phyloP scores from a whole-genome alignment of 1,284 basidiomycete species.

The Pseudomicrostroma phylloplanum region DNA sequence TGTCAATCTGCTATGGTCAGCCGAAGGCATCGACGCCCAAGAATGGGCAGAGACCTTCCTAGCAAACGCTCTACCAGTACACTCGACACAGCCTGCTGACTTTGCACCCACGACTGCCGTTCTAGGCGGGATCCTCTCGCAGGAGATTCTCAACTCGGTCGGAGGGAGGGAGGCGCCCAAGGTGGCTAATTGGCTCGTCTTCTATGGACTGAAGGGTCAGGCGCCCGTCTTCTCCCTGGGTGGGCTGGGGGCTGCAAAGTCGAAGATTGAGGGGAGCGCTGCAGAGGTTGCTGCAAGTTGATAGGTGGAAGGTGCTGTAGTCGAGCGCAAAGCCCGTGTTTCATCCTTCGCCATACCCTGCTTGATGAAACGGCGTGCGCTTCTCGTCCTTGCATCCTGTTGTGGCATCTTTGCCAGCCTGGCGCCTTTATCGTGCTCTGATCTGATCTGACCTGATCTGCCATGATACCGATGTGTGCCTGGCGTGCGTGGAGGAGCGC shows the following conservation, averaged over 20 bases:
- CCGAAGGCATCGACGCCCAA: neutral
- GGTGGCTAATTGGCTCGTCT: slow-evolving; percentile 78
- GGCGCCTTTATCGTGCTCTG: too few species aligned
- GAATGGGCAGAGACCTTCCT: slow-evolving; percentile 2
- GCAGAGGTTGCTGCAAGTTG: neutral
- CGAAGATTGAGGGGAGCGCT: neutral
- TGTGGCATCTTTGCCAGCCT: too few species aligned
- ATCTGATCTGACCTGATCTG: too few species aligned
- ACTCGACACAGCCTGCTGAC: slow-evolving; percentile 11
- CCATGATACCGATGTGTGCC: too few species aligned
- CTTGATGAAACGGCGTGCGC: too few species aligned
- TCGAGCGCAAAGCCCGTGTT: too few species aligned
- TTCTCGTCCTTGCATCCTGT: too few species aligned
- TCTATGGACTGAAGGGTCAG: neutral
- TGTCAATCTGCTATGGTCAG: neutral
- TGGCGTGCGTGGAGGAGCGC: too few species aligned
- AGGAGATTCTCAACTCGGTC: slow-evolving; percentile 87
- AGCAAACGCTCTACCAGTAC: neutral
- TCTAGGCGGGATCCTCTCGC: slow-evolving; percentile 84
- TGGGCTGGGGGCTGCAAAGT: neutral
- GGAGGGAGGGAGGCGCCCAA: slow-evolving; percentile 84
- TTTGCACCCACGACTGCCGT: slow-evolving; percentile 53
- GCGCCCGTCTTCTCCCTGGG: neutral
- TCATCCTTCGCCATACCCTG: too few species aligned
- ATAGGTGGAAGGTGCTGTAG: neutral